Conservation (phyloP, 2,329 filamentous ascomycete species). For the Curvularia spicifera region DNA sequence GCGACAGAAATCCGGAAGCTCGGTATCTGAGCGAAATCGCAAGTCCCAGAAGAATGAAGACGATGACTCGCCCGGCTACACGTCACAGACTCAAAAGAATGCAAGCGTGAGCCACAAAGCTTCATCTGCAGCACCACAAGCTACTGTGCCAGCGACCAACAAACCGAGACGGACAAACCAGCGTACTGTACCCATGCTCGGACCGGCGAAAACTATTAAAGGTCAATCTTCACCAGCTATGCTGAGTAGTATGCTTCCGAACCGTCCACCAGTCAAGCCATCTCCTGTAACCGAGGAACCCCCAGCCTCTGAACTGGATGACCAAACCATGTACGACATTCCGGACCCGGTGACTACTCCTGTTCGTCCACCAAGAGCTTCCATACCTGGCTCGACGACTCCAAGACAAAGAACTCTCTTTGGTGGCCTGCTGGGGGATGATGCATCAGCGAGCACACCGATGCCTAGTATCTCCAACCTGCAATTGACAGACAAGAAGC, state of each 20-base stretch:
- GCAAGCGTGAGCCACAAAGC: neutral
- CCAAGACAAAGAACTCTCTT: constrained; percentile 48
- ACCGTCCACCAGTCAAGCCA: constrained; percentile 23
- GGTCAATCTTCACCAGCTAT: constrained; percentile 44
- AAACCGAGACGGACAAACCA: constrained; percentile 39
- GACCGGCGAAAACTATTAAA: constrained; percentile 30
- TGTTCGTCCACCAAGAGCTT: constrained; percentile 17
- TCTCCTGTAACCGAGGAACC: constrained; percentile 22
- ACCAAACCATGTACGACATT: constrained; percentile 49
- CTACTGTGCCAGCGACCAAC: constrained; percentile 19
- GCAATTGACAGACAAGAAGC: constrained; percentile 38
- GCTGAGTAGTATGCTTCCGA: constrained; percentile 43
- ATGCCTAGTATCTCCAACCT: constrained; percentile 43
- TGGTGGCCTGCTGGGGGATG: constrained; percentile 41
- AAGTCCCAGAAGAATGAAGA: constrained; percentile 39
- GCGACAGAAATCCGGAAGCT: constrained; percentile 15
- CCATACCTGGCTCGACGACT: constrained; percentile 41
- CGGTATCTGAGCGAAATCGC: constrained; percentile 28
- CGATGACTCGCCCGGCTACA: constrained; percentile 24
- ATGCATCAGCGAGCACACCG: constrained; percentile 34
- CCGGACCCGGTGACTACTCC: constrained; percentile 32
- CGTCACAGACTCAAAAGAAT: neutral
- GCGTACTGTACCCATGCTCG: constrained; percentile 29
- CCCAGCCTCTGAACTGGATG: constrained; percentile 28
- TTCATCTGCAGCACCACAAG: constrained; percentile 2